These are phyloP conservation scores for Colletotrichum shisoi DNA, from an alignment of 2,329 filamentous ascomycete genomes.

Conservation along the genomic window DNA sequence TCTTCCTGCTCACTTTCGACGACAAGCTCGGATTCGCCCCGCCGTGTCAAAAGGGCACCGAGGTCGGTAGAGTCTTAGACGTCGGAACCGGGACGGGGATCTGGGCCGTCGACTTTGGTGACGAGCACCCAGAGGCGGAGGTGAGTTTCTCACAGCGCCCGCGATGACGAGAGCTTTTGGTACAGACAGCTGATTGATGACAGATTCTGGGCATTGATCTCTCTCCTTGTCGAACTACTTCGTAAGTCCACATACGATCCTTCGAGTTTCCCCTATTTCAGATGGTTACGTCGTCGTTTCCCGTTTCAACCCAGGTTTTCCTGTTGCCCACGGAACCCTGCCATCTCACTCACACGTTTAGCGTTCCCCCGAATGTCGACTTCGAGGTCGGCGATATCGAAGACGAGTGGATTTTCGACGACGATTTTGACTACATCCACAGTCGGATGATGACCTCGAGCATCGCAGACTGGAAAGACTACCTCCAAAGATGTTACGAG, in stretches of 20 bases:
- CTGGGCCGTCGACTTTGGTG: constrained; percentile 52
- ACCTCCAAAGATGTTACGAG: background rate
- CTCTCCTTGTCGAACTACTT: background rate
- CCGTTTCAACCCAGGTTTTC: background rate
- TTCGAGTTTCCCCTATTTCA: too few relatives aligned
- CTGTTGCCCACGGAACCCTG: too few relatives aligned
- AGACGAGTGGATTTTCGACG: constrained; percentile 50
- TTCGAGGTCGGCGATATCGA: constrained; percentile 56
- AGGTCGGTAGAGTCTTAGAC: constrained; percentile 41
- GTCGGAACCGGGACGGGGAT: constrained; percentile 45
- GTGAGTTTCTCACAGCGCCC: too few relatives aligned
- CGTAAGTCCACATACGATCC: background rate
- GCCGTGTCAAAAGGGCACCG: constrained; percentile 33
- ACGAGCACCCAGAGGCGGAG: constrained; percentile 47
- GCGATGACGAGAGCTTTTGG: too few relatives aligned
- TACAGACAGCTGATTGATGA: too few relatives aligned
- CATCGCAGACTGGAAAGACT: background rate
- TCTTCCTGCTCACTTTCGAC: constrained; percentile 57
- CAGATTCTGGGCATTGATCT: constrained; percentile 39
- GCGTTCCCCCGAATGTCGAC: constrained; percentile 54
- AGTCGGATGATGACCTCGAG: constrained; percentile 39
- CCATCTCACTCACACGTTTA: constrained; percentile 14
- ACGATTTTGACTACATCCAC: constrained; percentile 45
- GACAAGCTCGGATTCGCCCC: constrained; percentile 24
- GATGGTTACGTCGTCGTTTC: too few relatives aligned